Conservation (phyloP, 2,329 filamentous ascomycete genomes). For the Ophiostoma novo-ulmi region DNA sequence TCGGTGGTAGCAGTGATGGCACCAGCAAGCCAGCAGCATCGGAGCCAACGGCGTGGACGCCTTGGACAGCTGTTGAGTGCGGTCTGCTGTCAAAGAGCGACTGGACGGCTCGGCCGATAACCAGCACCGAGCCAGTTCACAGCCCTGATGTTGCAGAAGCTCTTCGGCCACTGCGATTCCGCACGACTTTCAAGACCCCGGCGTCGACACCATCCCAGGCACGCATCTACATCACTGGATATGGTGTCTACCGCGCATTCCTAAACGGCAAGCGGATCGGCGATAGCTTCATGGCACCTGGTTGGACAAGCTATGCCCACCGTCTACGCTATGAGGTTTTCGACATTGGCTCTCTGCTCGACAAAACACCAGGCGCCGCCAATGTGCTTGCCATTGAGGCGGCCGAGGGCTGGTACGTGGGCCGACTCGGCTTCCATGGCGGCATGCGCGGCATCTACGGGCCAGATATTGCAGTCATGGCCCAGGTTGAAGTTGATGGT, state of each 20-base stretch:
- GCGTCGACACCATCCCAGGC: slow-evolving; percentile 29
- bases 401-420: slow-evolving; percentile 43
- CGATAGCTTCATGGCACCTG: slow-evolving; percentile 38
- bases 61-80: slow-evolving; percentile 26
- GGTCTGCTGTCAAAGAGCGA: slow-evolving; percentile 25
- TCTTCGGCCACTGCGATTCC: slow-evolving; percentile 28
- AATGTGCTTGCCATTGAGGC: slow-evolving; percentile 37
- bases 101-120: slow-evolving; percentile 23
- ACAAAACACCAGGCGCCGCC: slow-evolving; percentile 15
- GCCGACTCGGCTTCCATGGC: slow-evolving; percentile 32
- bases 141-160: slow-evolving; percentile 21
- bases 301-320: slow-evolving; percentile 41
- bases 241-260: slow-evolving; percentile 35
- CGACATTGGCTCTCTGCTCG: slow-evolving; percentile 37
- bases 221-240: slow-evolving; percentile 36
- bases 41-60: slow-evolving; percentile 25
- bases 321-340: slow-evolving; percentile 41
- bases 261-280: slow-evolving; percentile 39
- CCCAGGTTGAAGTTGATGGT: slow-evolving; percentile 35
- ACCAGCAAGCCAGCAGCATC: neutral
- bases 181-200: slow-evolving; percentile 25
- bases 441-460: slow-evolving; percentile 38
- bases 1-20: neutral
- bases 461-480: slow-evolving; percentile 37
- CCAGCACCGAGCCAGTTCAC: neutral